These are phyloP conservation scores for Oenanthe javanica DNA, from an alignment of 140 eudicot genomes.

Conservation along the genomic window DNA sequence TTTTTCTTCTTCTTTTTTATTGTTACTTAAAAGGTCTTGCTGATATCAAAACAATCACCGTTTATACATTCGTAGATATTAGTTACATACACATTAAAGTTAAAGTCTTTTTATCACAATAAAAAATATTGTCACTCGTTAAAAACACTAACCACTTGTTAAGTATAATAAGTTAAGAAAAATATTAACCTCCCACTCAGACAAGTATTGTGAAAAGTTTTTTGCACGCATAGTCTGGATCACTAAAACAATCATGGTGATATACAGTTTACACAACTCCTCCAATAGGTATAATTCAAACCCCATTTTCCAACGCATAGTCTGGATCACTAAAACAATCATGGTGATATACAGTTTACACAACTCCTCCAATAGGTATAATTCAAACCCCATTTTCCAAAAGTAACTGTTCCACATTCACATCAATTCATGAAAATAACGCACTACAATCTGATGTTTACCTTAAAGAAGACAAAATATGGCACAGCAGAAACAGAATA, in stretches of 20 bases:
- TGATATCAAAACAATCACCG: not conserved
- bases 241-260: not conserved
- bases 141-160: not conserved
- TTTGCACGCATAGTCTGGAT: not conserved
- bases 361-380: not conserved
- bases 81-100: not conserved
- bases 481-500: conserved; percentile 96
- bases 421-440: not conserved
- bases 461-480: conserved; percentile 79
- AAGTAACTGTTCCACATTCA: not conserved
- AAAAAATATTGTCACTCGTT: not conserved
- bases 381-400: not conserved
- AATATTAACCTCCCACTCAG: not conserved
- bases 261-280: not conserved
- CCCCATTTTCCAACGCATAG: not conserved
- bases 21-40: not conserved
- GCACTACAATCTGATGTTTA: conserved; percentile 7
- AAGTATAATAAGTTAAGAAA: not conserved
- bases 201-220: not conserved
- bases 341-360: not conserved
- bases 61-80: not conserved
- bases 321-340: not conserved
- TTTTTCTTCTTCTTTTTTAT: not conserved
- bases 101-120: not conserved
- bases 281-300: not conserved